Evolutionary conservation across 2,329 filamentous ascomycete genomes (phyloP).

Genomic region (Teratosphaeria zuluensis): DNA sequence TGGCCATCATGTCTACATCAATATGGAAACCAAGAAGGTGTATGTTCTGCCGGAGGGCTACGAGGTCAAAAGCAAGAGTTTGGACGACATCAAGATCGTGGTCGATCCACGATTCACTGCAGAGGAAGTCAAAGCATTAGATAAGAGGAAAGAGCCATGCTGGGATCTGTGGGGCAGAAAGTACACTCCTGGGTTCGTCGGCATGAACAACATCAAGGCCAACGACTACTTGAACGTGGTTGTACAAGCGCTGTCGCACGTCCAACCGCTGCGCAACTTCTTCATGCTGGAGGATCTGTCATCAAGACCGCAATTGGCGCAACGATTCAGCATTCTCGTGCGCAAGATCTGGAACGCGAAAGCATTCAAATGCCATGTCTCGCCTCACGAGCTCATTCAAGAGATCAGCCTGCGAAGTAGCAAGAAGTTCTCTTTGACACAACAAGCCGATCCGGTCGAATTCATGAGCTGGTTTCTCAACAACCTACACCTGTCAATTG

Average conservation of each 20-base stretch:
- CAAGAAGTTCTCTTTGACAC: conserved; percentile 83
- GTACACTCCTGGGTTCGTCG: conserved; percentile 90
- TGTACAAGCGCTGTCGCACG: conserved; percentile 83
- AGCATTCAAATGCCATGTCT: conserved; percentile 94
- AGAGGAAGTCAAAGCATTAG: conserved; percentile 69
- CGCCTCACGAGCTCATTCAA: conserved; percentile 91
- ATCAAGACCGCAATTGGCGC: conserved; percentile 67
- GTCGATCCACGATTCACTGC: conserved; percentile 81
- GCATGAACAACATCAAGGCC: conserved; percentile 99
- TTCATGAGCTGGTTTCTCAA: conserved; percentile 98
- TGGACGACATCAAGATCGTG: conserved; percentile 97
- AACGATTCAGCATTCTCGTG: conserved; percentile 79
- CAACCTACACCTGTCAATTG: conserved; percentile 82
- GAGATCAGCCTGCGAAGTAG: conserved; percentile 83
- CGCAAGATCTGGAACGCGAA: conserved; percentile 97
- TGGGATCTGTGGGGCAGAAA: conserved; percentile 75
- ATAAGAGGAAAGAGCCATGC: conserved; percentile 50
- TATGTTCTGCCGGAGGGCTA: conserved; percentile 94
- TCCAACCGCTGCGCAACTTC: conserved; percentile 80
- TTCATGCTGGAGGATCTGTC: conserved; percentile 79
- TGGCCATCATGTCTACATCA: conserved; percentile 95
- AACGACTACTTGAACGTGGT: conserved; percentile 98
- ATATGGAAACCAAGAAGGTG: conserved; percentile 85
- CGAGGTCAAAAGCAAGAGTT: conserved; percentile 84
- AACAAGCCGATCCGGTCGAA: conserved; percentile 90